phyloP scores from a whole-genome alignment of 2,329 filamentous ascomycete genomes.

The Sarocladium kiliense region DNA sequence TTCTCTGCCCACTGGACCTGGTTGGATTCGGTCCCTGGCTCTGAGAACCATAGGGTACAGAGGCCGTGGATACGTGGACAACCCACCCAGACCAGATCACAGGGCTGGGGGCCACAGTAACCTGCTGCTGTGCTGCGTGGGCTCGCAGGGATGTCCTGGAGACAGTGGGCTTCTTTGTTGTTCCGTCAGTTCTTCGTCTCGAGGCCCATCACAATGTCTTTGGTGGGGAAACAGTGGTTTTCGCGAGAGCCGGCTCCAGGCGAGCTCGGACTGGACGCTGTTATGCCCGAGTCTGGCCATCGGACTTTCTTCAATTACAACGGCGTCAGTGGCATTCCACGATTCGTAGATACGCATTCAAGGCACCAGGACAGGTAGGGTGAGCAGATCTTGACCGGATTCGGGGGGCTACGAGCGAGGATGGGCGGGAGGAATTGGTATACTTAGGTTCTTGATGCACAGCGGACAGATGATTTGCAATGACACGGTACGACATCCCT shows the following conservation, averaged over 20 bases:
- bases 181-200: slow-evolving; percentile 3
- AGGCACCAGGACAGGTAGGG: neutral
- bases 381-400: neutral
- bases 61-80: neutral
- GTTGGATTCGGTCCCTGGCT: neutral
- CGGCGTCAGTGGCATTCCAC: neutral
- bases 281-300: neutral
- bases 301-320: neutral
- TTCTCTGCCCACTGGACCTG: neutral
- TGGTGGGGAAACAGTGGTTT: neutral
- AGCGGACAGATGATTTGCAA: neutral
- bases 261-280: neutral
- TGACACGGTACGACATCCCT: neutral
- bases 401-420: neutral
- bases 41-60: neutral
- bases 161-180: neutral
- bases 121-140: neutral
- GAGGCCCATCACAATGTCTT: neutral
- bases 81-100: neutral
- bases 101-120: neutral
- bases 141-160: neutral
- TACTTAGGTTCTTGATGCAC: neutral
- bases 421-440: neutral
- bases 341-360: neutral
- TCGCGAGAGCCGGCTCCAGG: neutral